Base-by-base conservation (phyloP, 176 grass and related monocot genomes). In the Oryza australiensis region DNA sequence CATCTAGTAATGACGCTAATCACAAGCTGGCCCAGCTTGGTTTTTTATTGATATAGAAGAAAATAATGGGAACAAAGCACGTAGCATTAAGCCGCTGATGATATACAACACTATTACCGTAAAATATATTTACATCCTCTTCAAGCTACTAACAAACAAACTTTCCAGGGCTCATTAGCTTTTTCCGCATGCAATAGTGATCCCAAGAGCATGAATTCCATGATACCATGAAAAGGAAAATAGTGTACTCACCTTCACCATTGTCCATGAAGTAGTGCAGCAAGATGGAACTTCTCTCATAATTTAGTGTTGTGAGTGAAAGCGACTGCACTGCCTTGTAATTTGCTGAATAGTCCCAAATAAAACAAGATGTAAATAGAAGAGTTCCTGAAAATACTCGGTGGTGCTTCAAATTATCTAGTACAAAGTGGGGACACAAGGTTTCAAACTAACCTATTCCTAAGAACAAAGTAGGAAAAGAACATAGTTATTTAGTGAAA, bases 261-360 rank as follows among this genome's bases (percentile, higher is more conserved):
- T 20, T 62, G 72, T 88, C 80, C 86, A 91, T 92, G 43, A 91
- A 94, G 85, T 91, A 77, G 18, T 93, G 78, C 74, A 95, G 79
- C 77, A 95, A 72, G 55, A 95, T 91, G 75, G 92, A 93, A 63
- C 84, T 82, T 88, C 95, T 94, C 83, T 94, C 90, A 79, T 78
- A 83, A 72, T 98, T 98, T 62, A 98, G 82, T 18, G 95, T 98
- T 40, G 79, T 86, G n/a, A 98, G 88, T 57, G 92, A 98, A 94
- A 98, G 90, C 62, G 90, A 98, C 63, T 86, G 78, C 66, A 98
- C 95, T 62, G 92, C 95, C 82, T 86, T 98, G 77, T 94, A 94
- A 78, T 98, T 98, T 89, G 95, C 92, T 98, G 90, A 81, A 85
- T 87, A 68, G 26, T 43, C n/a, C 75, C 63, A 87, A 76, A 75